Evolutionary conservation across 768 basidiomycete species (phyloP).

Genomic region (Chalciporus chontae): DNA sequence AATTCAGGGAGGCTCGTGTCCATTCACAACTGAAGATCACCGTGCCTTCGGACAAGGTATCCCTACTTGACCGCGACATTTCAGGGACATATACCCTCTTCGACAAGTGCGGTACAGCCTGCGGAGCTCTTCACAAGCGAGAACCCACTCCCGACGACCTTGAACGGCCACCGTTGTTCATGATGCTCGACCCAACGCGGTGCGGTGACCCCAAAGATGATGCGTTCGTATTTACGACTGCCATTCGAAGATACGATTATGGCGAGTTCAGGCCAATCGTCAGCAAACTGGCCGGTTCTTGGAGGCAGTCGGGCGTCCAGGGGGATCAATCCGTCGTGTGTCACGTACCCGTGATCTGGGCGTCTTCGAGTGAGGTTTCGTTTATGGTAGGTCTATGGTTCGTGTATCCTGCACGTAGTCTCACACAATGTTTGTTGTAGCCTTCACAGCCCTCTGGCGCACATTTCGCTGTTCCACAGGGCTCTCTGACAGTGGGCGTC

Average conservation of each 20-base stretch:
- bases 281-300: conserved; percentile 66
- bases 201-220: conserved; percentile 73
- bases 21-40: conserved; percentile 62
- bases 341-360: conserved; percentile 66
- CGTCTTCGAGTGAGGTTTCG: conserved; percentile 41
- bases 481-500: conserved; percentile 47
- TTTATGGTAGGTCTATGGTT: conserved; percentile 47
- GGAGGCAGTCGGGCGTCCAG: conserved; percentile 66
- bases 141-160: conserved; percentile 39
- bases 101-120: conserved; percentile 87
- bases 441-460: conserved; percentile 53
- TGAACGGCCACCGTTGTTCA: conserved; percentile 56
- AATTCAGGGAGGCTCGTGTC: conserved; percentile 65
- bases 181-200: conserved; percentile 85
- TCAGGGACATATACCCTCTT: conserved; percentile 76
- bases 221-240: conserved; percentile 80
- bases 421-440: conserved; percentile 32
- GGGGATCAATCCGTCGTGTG: conserved; percentile 51
- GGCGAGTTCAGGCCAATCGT: conserved; percentile 77
- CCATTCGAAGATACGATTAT: conserved; percentile 73
- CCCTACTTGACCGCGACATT: conserved; percentile 71
- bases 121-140: conserved; percentile 75
- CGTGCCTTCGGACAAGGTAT: conserved; percentile 45
- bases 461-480: conserved; percentile 60
- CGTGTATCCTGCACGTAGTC: background rate